These are phyloP conservation scores for Yamadazyma olivae DNA, from an alignment of 805 yeast species.

Conservation along the genomic window DNA sequence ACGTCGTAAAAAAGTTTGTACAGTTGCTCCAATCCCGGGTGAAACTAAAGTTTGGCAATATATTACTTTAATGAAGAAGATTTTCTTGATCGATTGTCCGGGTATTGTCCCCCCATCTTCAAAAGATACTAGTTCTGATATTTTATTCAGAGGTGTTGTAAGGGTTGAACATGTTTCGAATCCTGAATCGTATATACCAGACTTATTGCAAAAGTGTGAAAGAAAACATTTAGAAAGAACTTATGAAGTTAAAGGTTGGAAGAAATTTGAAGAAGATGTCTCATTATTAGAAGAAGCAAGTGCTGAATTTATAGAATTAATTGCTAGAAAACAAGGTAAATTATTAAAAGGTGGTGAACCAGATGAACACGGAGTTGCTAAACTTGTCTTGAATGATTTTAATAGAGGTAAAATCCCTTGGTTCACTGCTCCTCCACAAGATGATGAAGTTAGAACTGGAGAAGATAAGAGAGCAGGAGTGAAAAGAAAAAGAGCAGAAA, in stretches of 20 bases:
- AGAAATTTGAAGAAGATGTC: constrained; percentile 38
- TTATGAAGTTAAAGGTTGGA: constrained; percentile 92
- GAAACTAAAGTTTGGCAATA: constrained; percentile 99
- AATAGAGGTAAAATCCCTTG: constrained; percentile 97
- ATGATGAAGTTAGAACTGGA: constrained; percentile 54
- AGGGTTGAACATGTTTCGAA: constrained; percentile 96
- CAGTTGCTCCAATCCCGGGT: constrained; percentile 98
- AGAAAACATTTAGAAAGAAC: constrained; percentile 91
- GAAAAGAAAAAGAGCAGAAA: constrained; percentile 52
- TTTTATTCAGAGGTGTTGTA: constrained; percentile 93
- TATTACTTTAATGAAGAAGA: constrained; percentile 93
- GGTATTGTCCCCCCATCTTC: constrained; percentile 97
- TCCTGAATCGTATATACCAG: constrained; percentile 95
- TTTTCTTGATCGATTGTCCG: constrained; percentile 95
- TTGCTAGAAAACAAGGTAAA: constrained; percentile 92
- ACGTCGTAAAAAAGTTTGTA: constrained; percentile 92
- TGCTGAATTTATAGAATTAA: constrained; percentile 76
- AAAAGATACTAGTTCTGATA: constrained; percentile 88
- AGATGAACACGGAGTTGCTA: constrained; percentile 90
- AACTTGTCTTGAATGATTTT: constrained; percentile 87
- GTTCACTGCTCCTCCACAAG: constrained; percentile 93
- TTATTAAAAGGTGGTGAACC: constrained; percentile 97
- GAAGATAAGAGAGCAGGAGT: constrained; percentile 53
- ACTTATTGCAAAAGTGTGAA: constrained; percentile 79
- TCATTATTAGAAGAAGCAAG: constrained; percentile 47